Percentiles rank a stretch among this genome's conserved stretches.
Conservation (phyloP, 768 basidiomycete species). For the Lactarius vividus region DNA sequence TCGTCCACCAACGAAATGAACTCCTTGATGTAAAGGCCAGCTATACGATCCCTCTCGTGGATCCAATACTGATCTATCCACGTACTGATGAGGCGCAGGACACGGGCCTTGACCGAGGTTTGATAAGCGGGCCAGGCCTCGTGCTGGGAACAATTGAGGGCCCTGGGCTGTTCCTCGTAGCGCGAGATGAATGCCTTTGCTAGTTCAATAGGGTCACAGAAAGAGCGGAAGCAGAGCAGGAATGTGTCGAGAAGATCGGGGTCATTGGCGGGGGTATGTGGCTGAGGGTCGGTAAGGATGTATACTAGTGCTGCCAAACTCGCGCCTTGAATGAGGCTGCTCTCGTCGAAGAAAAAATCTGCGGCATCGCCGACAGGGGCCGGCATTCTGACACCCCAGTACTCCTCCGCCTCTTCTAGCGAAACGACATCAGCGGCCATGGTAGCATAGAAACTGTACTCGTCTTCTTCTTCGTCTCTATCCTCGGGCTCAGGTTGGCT, state of each 20-base stretch:
- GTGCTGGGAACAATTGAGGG: constrained; percentile 9
- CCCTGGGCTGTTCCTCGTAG: constrained; percentile 11
- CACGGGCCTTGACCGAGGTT: constrained; percentile 6
- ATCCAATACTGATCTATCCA: constrained; percentile 23
- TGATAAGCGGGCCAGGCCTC: constrained; percentile 15
- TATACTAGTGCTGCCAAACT: constrained; percentile 16
- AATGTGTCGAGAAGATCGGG: constrained; percentile 8
- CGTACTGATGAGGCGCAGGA: constrained; percentile 13
- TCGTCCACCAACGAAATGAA: neutral
- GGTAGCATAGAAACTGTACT: constrained; percentile 6
- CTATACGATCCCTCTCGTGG: constrained; percentile 13
- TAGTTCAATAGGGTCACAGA: constrained; percentile 15
- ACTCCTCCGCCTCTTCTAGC: neutral
- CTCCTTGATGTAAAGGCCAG: constrained; percentile 21
- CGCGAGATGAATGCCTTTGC: constrained; percentile 20
- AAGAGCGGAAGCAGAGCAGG: constrained; percentile 18
- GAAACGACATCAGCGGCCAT: constrained; percentile 17
- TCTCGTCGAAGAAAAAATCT: constrained; percentile 10
- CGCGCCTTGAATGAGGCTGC: constrained; percentile 8
- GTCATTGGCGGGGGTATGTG: neutral
- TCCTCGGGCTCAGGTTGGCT: neutral
- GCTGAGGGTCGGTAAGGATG: constrained; percentile 19
- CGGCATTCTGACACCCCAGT: constrained; percentile 20
- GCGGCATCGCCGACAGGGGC: constrained; percentile 5
- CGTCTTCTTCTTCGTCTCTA: constrained; percentile 15